A percentile compares a stretch with the other conserved stretches of the same genome.
phyloP scores from a whole-genome alignment of 108 stramenopile species.

The Cylindrotheca fusiformis region DNA sequence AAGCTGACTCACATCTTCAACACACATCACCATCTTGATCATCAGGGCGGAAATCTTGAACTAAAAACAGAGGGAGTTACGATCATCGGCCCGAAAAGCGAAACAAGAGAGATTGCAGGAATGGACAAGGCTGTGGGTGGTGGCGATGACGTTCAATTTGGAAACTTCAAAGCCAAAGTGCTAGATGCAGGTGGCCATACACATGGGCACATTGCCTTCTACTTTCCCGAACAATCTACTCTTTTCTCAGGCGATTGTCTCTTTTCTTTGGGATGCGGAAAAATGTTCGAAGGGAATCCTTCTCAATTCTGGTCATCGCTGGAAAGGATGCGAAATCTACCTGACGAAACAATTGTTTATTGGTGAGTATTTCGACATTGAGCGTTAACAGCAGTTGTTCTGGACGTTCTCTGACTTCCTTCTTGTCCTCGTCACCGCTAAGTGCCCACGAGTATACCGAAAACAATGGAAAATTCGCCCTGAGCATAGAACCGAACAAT shows the following conservation, averaged over 20 bases:
- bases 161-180: slow-evolving; percentile 39
- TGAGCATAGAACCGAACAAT: slow-evolving; percentile 79
- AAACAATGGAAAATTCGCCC: slow-evolving; percentile 73
- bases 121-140: slow-evolving; percentile 50
- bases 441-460: slow-evolving; percentile 87
- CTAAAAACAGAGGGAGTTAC: slow-evolving; percentile 45
- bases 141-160: slow-evolving; percentile 62
- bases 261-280: slow-evolving; percentile 83
- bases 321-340: slow-evolving; percentile 55
- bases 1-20: slow-evolving; percentile 81
- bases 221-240: slow-evolving; percentile 60
- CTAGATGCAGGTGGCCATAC: slow-evolving; percentile 89
- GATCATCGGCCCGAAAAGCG: slow-evolving; percentile 60
- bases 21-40: slow-evolving; percentile 77
- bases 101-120: slow-evolving; percentile 63
- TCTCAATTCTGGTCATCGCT: slow-evolving; percentile 68
- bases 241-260: slow-evolving; percentile 82
- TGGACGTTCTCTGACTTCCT: background rate
- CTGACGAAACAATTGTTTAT: slow-evolving; percentile 75
- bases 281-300: slow-evolving; percentile 88
- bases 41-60: slow-evolving; percentile 74
- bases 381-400: background rate
- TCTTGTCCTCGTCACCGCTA: slow-evolving; percentile 8
- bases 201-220: slow-evolving; percentile 75
- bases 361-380: slow-evolving; percentile 37